phyloP scores from a whole-genome alignment of 1,284 basidiomycete genomes.

The Cutaneotrichosporon arboriforme region DNA sequence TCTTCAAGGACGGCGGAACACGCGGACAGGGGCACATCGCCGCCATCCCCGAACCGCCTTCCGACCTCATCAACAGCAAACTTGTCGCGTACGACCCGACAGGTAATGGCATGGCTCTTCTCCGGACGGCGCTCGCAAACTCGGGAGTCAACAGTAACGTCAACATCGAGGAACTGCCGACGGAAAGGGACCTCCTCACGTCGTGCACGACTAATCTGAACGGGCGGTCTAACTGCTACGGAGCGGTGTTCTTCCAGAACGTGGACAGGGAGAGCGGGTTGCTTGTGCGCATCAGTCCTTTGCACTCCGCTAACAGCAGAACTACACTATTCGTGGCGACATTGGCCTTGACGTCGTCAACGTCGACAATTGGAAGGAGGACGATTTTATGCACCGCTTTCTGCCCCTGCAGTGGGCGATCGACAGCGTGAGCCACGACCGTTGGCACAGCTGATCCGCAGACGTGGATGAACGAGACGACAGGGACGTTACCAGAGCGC shows the following conservation, averaged over 20 bases:
- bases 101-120: constrained; percentile 53
- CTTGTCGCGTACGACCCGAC: constrained; percentile 56
- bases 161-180: constrained; percentile 53
- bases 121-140: constrained; percentile 52
- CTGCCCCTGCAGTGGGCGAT: constrained; percentile 72
- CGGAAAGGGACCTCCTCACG: constrained; percentile 51
- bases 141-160: constrained; percentile 50
- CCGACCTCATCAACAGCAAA: constrained; percentile 55
- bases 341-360: constrained; percentile 61
- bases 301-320: constrained; percentile 40
- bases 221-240: constrained; percentile 63
- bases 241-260: constrained; percentile 61
- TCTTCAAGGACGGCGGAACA: constrained; percentile 7
- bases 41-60: constrained; percentile 53
- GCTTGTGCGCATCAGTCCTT: constrained; percentile 23
- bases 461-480: constrained; percentile 63
- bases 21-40: constrained; percentile 58
- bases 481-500: constrained; percentile 52
- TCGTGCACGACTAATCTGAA: constrained; percentile 70
- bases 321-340: constrained; percentile 67
- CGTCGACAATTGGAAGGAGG: constrained; percentile 60
- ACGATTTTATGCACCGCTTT: constrained; percentile 60
- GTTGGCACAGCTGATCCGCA: constrained; percentile 26
- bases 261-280: constrained; percentile 51
- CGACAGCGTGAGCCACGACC: constrained; percentile 54